A percentile compares a stretch with the other conserved stretches of the same genome.
Evolutionary conservation across 106 monocot species (phyloP).

Genomic region (Triglochin maritima): DNA sequence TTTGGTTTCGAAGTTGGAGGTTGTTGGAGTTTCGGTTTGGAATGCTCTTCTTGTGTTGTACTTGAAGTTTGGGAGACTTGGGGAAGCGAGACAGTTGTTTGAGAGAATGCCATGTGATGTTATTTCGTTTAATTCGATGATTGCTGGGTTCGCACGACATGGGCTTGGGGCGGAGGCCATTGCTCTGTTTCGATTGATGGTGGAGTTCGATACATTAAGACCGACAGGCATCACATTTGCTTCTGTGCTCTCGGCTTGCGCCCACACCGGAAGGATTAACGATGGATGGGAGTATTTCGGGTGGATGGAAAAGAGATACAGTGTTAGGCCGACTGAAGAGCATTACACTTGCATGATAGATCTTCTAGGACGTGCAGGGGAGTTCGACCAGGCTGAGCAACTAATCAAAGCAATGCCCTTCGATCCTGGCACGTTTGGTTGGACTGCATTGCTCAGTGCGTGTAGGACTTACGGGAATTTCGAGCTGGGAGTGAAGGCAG

Average conservation of each 20-base stretch:
- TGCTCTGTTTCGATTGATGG: constrained; percentile 29
- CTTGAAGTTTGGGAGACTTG: constrained; percentile 43
- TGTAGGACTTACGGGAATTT: constrained; percentile 46
- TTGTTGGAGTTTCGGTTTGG: constrained; percentile 27
- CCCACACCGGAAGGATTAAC: constrained; percentile 35
- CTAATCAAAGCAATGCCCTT: constrained; percentile 45
- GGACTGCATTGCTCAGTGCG: constrained; percentile 48
- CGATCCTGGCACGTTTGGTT: constrained; percentile 29
- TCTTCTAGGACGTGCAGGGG: constrained; percentile 46
- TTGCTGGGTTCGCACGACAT: constrained; percentile 46
- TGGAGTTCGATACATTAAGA: background rate
- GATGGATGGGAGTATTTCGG: constrained; percentile 40
- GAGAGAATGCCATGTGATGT: constrained; percentile 31
- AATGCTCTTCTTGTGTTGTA: constrained; percentile 54
- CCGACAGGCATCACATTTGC: constrained; percentile 50
- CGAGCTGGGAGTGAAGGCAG: constrained; percentile 36
- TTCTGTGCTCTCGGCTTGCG: constrained; percentile 53
- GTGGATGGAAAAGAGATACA: constrained; percentile 27
- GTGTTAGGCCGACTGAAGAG: constrained; percentile 28
- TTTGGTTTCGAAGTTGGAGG: constrained; percentile 25
- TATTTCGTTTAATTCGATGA: constrained; percentile 55
- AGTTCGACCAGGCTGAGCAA: constrained; percentile 34
- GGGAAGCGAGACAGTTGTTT: constrained; percentile 36
- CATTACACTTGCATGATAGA: constrained; percentile 75
- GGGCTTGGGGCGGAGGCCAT: constrained; percentile 35